These are phyloP conservation scores for Fraxinus angustifolia DNA, from an alignment of 305 asterid species.

Conservation along the genomic window DNA sequence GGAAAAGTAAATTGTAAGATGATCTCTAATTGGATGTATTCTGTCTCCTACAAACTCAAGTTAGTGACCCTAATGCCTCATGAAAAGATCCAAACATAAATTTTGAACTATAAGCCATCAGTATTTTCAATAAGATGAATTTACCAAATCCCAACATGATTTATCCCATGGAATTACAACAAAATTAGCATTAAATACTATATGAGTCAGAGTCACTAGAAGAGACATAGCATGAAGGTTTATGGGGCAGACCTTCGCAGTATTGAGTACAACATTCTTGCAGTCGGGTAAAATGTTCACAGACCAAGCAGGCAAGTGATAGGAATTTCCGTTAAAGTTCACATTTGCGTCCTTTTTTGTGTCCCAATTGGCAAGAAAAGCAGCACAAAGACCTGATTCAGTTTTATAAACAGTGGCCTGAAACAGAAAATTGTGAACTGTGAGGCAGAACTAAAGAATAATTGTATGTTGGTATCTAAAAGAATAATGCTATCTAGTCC, in stretches of 20 bases:
- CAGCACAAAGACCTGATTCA: constrained; percentile 74
- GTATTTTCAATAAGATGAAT: neutral
- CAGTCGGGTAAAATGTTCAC: constrained; percentile 98
- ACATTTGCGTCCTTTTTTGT: constrained; percentile 63
- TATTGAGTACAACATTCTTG: constrained; percentile 69
- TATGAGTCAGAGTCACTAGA: neutral
- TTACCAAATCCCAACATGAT: neutral
- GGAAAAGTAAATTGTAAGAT: neutral
- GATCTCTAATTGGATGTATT: neutral
- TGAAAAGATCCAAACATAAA: neutral
- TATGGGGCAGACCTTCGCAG: constrained; percentile 69
- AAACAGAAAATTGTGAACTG: constrained; percentile 12
- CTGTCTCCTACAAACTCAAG: neutral
- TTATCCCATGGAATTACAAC: neutral
- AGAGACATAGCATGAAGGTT: constrained; percentile 8
- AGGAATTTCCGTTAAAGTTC: constrained; percentile 71
- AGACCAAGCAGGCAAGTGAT: constrained; percentile 86
- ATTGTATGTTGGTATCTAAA: neutral
- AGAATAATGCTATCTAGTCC: neutral
- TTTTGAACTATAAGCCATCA: neutral
- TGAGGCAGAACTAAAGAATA: neutral
- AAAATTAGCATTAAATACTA: neutral
- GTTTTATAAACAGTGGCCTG: constrained; percentile 81
- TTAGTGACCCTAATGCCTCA: neutral
- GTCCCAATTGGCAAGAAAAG: constrained; percentile 75